phyloP scores from a whole-genome alignment of 495 filamentous ascomycete species.

The Aspergillus diversus region DNA sequence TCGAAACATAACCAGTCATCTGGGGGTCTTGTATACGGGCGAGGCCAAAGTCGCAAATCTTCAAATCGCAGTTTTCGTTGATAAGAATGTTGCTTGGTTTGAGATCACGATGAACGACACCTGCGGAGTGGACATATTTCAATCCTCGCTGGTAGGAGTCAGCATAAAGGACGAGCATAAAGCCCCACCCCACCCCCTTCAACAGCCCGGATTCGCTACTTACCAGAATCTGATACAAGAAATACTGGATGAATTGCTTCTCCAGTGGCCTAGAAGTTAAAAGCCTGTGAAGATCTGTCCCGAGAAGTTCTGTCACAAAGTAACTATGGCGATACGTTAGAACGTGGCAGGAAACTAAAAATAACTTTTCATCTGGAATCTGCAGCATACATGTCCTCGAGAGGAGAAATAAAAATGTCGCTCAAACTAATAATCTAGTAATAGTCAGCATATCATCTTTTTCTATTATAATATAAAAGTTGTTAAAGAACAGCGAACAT shows the following conservation, averaged over 20 bases:
- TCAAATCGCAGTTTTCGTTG: conserved; percentile 98
- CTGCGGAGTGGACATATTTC: conserved; percentile 98
- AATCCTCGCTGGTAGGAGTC: conserved; percentile 74
- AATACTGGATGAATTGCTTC: conserved; percentile 99
- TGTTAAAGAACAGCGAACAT: conserved; percentile 57
- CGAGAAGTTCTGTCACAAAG: conserved; percentile 96
- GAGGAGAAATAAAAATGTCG: conserved; percentile 98
- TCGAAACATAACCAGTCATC: conserved; percentile 99
- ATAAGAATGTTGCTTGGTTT: conserved; percentile 99
- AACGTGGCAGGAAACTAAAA: neutral
- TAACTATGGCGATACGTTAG: conserved; percentile 62
- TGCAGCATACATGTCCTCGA: conserved; percentile 91
- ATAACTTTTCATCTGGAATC: conserved; percentile 8
- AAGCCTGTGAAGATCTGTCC: conserved; percentile 93
- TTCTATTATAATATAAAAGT: neutral
- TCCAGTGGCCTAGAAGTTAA: conserved; percentile 94
- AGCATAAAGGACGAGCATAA: conserved; percentile 24
- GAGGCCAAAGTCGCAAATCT: conserved; percentile 98
- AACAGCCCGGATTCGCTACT: conserved; percentile 2
- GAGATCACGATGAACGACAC: conserved; percentile 95
- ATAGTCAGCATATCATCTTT: conserved; percentile 23
- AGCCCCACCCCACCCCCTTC: neutral
- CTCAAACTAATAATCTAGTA: conserved; percentile 92
- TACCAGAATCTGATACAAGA: conserved; percentile 97
- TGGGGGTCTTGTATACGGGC: conserved; percentile 99